These are phyloP conservation scores for Blastocystis sp. DNA, from an alignment of 352 stramenopile species.

Conservation along the genomic window DNA sequence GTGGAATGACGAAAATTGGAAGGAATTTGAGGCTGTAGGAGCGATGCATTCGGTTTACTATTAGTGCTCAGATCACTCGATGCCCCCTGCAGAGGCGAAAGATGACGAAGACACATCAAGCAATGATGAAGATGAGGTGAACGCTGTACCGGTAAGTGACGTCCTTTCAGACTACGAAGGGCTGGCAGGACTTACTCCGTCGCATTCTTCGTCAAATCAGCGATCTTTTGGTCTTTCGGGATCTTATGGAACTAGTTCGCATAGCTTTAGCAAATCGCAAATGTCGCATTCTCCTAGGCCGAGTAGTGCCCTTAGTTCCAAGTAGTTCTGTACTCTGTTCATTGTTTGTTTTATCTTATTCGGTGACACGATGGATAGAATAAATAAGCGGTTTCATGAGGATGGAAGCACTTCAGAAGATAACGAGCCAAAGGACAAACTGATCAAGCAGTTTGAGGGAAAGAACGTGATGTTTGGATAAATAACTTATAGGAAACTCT, in stretches of 20 bases:
- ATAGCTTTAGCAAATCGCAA: not conserved
- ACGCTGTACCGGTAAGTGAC: not conserved
- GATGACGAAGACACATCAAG: not conserved
- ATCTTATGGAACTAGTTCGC: not conserved
- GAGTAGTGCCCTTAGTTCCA: not conserved
- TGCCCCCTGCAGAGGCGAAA: not conserved
- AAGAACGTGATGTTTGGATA: not conserved
- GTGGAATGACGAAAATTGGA: conserved; percentile 38
- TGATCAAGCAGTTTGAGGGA: conserved; percentile 41
- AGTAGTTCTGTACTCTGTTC: conserved; percentile 1
- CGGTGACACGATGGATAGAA: not conserved
- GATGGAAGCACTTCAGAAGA: not conserved
- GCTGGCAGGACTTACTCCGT: not conserved
- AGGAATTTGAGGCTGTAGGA: conserved; percentile 1
- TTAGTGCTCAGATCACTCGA: not conserved
- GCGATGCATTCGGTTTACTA: not conserved
- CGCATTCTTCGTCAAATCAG: not conserved
- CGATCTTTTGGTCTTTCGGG: not conserved
- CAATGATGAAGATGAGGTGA: not conserved
- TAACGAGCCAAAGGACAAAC: not conserved
- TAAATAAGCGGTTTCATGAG: not conserved
- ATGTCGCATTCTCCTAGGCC: not conserved
- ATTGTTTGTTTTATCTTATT: not conserved
- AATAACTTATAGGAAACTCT: conserved; percentile 6
- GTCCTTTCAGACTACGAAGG: conserved; percentile 26